Evolutionary conservation across 208 protist species (phyloP), one percentile per base, ranked within the genome.

Genomic region (Acanthamoeba castellanii): DNA sequence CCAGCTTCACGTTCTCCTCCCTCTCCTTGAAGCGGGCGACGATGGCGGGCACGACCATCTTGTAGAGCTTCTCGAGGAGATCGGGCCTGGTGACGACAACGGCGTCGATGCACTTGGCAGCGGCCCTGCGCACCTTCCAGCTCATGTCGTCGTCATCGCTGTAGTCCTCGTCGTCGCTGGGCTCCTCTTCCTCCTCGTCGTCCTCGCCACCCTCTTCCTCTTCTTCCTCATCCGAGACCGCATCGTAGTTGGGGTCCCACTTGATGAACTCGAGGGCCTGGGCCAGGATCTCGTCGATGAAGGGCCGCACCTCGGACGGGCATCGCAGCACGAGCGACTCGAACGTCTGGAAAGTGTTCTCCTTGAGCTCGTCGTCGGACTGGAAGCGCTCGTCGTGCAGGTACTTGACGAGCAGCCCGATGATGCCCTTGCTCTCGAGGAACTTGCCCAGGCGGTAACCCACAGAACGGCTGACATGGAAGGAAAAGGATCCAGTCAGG

Each of bases 201-300:
- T 96, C 92, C 32, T 98, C 97, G 13, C 97, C 96, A 20, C 97
- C 96, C 4, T 50, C 74, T 4, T 94, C 95, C 22, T 95, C 89
- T 25, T 96, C 94, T 22, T 95, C 95, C 30, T 96, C 95, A 45
- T 96, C 96, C 3, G 97, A 96, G 42, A 96, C 96, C 57, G 97
- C 97, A 27, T 96, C 95, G 84, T 98, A 98, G 78, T 99, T 98
- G 78, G 98, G 98, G 95, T 99, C 98, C 61, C 97, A 98, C 89
- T 96, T 96, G 22, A 98, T 90, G 57, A 96, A 97, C 82, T 97
- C 96, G 4, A 97, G 37, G 8, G 70, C 94, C 27, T 97, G 57
- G 22, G 64, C 87, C 13, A 98, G 88, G 61, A 98, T 97, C 27
- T 90, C 57, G 30, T 59, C 34, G 11, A 98, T 22, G 85, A 96